Evolutionary conservation across 1,284 basidiomycete genomes (phyloP).

Genomic region (Bjerkandera adusta): DNA sequence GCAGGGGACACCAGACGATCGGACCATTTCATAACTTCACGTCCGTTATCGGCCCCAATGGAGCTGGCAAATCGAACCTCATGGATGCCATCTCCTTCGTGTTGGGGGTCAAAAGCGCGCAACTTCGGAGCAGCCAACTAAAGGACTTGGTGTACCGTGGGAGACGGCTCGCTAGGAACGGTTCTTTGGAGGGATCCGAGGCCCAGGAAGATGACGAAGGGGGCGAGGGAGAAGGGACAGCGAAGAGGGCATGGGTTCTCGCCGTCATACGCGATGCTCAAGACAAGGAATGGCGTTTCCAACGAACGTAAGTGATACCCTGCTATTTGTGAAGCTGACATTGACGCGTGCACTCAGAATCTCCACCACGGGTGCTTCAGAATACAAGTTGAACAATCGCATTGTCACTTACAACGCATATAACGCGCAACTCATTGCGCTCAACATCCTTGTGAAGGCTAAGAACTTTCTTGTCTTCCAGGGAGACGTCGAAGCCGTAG

Average conservation of each 20-base stretch:
- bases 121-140: conserved; percentile 90
- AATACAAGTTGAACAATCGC: conserved; percentile 83
- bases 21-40: conserved; percentile 94
- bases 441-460: conserved; percentile 98
- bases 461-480: conserved; percentile 99
- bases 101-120: conserved; percentile 91
- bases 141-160: conserved; percentile 96
- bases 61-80: conserved; percentile 97
- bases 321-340: neutral
- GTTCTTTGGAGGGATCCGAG: conserved; percentile 48
- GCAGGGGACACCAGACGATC: conserved; percentile 80
- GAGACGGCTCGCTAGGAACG: conserved; percentile 64
- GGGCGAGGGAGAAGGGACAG: conserved; percentile 75
- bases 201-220: conserved; percentile 48
- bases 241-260: conserved; percentile 92
- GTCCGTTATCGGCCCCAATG: conserved; percentile 97
- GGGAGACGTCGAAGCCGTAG: conserved; percentile 98
- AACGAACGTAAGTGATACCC: conserved; percentile 72
- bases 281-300: conserved; percentile 86
- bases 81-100: conserved; percentile 99
- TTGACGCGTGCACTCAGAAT: no score
- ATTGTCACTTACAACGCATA: conserved; percentile 83
- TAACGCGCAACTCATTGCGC: conserved; percentile 79
- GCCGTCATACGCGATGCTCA: conserved; percentile 84
- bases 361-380: conserved; percentile 80